A percentile compares a stretch with the other conserved stretches of the same genome.
phyloP scores from a whole-genome alignment of 768 basidiomycete genomes.

The Sarcodon sp. region DNA sequence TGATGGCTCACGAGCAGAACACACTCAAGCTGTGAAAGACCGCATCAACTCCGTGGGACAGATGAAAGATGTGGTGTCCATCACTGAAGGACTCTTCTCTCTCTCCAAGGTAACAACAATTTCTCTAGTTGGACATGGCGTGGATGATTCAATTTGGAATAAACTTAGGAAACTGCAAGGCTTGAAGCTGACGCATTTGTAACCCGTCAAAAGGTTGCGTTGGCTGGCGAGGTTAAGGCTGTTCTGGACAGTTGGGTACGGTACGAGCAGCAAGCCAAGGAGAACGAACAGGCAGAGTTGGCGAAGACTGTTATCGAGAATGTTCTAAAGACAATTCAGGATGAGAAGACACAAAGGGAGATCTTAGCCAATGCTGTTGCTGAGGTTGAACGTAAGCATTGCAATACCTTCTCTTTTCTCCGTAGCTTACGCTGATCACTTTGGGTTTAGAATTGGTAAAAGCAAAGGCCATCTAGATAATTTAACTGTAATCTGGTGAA shows the following conservation, averaged over 20 bases:
- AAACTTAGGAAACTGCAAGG: constrained; percentile 71
- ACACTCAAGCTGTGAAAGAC: constrained; percentile 87
- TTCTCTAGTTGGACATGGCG: background rate
- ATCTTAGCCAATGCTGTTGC: constrained; percentile 66
- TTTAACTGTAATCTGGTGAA: too few species aligned
- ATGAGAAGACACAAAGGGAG: constrained; percentile 84
- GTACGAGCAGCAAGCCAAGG: constrained; percentile 93
- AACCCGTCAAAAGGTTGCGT: constrained; percentile 76
- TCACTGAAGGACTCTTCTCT: constrained; percentile 85
- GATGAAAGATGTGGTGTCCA: constrained; percentile 90
- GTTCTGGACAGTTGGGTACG: constrained; percentile 98
- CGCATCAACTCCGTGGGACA: constrained; percentile 86
- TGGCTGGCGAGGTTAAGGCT: constrained; percentile 82
- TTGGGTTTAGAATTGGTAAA: constrained; percentile 66
- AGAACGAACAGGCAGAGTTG: constrained; percentile 90
- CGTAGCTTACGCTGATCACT: background rate
- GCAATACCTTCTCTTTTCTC: background rate
- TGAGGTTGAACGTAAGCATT: constrained; percentile 87
- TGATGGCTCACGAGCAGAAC: constrained; percentile 70
- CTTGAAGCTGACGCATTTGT: constrained; percentile 86
- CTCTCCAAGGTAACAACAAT: constrained; percentile 62
- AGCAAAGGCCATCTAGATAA: constrained; percentile 70
- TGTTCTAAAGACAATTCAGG: constrained; percentile 70
- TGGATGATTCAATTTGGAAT: background rate
- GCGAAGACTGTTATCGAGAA: constrained; percentile 81